Conservation (phyloP, 2,329 filamentous ascomycete genomes). For the Epicoccum sorghinum region DNA sequence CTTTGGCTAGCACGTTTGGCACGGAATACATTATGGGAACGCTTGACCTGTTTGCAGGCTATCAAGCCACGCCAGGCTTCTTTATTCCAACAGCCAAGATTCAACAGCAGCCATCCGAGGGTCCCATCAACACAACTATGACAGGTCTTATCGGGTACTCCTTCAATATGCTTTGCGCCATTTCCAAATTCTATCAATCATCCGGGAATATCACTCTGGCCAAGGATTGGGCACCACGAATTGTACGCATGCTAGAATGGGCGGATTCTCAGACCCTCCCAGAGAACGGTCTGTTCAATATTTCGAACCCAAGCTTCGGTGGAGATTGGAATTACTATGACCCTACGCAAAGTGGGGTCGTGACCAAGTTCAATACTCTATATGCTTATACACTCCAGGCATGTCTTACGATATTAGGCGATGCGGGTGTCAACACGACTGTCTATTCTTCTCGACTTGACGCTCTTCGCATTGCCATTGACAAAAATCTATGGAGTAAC, state of each 20-base stretch:
- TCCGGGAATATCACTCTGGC: slow-evolving; percentile 37
- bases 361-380: slow-evolving; percentile 42
- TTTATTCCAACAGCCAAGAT: slow-evolving; percentile 44
- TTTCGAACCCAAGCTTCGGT: slow-evolving; percentile 34
- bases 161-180: slow-evolving; percentile 38
- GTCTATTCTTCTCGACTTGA: slow-evolving; percentile 32
- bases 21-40: slow-evolving; percentile 32
- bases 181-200: slow-evolving; percentile 35
- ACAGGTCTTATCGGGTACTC: slow-evolving; percentile 48
- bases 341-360: slow-evolving; percentile 33
- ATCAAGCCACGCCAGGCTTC: slow-evolving; percentile 38
- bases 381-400: slow-evolving; percentile 44
- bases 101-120: slow-evolving; percentile 24
- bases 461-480: slow-evolving; percentile 31
- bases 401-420: slow-evolving; percentile 23
- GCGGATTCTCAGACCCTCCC: slow-evolving; percentile 36
- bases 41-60: slow-evolving; percentile 38
- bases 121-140: slow-evolving; percentile 25
- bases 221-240: slow-evolving; percentile 33
- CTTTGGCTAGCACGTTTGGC: slow-evolving; percentile 33
- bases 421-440: slow-evolving; percentile 23
- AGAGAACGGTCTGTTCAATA: slow-evolving; percentile 28
- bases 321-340: slow-evolving; percentile 49
- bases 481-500: slow-evolving; percentile 22
- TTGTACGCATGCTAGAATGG: slow-evolving; percentile 45